Evolutionary conservation across 257 asterid species (phyloP).

Genomic region (Ehretia macrophylla): DNA sequence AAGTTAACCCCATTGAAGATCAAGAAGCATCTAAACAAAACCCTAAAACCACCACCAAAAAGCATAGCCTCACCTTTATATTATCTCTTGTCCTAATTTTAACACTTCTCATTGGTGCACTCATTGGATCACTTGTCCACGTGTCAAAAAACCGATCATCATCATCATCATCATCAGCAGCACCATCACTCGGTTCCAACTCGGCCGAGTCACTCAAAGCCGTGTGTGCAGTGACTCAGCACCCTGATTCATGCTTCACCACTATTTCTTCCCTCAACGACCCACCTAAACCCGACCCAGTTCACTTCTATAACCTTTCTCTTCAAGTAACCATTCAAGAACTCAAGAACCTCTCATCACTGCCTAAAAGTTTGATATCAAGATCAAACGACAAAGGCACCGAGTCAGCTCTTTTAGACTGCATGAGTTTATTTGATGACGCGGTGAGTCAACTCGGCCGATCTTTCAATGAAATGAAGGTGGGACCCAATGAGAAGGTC

Average conservation of each 20-base stretch:
- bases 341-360: slow-evolving; percentile 32
- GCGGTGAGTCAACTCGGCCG: slow-evolving; percentile 58
- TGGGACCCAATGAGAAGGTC: slow-evolving; percentile 37
- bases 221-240: slow-evolving; percentile 75
- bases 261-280: slow-evolving; percentile 52
- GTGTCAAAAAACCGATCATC: slow-evolving; percentile 16
- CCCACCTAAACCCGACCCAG: slow-evolving; percentile 51
- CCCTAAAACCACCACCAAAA: slow-evolving; percentile 8
- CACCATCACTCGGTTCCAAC: slow-evolving; percentile 31
- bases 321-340: slow-evolving; percentile 43
- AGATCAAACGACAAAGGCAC: slow-evolving; percentile 21
- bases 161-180: not conserved
- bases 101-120: slow-evolving; percentile 30
- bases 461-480: slow-evolving; percentile 50
- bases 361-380: slow-evolving; percentile 29
- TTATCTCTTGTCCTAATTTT: slow-evolving; percentile 28
- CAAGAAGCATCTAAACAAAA: slow-evolving; percentile 8
- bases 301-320: slow-evolving; percentile 64
- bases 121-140: slow-evolving; percentile 32
- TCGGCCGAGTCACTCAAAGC: slow-evolving; percentile 47
- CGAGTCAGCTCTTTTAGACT: slow-evolving; percentile 61
- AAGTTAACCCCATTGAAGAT: slow-evolving; percentile 33
- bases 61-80: slow-evolving; percentile 18
- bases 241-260: slow-evolving; percentile 64
- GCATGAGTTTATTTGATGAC: slow-evolving; percentile 57